Evolutionary conservation across 352 stramenopile genomes (phyloP), one percentile per base, ranked within the genome.

Genomic region (Phytophthora constricta): DNA sequence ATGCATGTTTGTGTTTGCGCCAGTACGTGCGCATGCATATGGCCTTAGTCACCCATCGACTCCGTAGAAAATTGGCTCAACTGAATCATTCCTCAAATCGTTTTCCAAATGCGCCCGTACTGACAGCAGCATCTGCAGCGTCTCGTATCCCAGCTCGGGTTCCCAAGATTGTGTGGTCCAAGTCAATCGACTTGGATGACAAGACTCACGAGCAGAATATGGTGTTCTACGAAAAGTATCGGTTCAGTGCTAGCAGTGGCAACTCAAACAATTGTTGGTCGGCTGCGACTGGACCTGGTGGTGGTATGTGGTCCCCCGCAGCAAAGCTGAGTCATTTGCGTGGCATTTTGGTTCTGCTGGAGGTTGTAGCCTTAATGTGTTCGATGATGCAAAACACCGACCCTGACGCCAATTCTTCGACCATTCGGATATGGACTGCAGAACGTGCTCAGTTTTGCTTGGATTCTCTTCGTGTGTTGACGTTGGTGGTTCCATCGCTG

Each of bases 1-100:
- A 96, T 59, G 88, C 82, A 4, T 95, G 88, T 65, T 69, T 96
- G 25, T 95, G 86, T 33, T 70, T 96, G 46, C 82, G 88, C 7
- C 88, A 96, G 48, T 95, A 96, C 48, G 55, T 95, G 9, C 75
- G 88, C n/a, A 89, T 92, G 39, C 86, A 96, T 57, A 82, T 95
- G 74, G 80, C 84, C 5, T 57, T 95, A 2, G 73, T 91, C 9
- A 88, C 86, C 0, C 84, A 95, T 68, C 76, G 79, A 19, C 74
- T 95, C 2, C 77, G 85, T 8, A 77, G 86, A 28, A 89, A 85
- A 20, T 28, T 95, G 3, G 72, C 86, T 5, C 79, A 90, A 61
- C 28, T 84, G 10, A 91, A 84, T 43, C 74, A 89, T 43, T 77
- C 76, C 5, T 85, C 72, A 14, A 91, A 89, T 48, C 74, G 79